phyloP scores from a whole-genome alignment of 257 asterid genomes.

The Hygrophila difformis region DNA sequence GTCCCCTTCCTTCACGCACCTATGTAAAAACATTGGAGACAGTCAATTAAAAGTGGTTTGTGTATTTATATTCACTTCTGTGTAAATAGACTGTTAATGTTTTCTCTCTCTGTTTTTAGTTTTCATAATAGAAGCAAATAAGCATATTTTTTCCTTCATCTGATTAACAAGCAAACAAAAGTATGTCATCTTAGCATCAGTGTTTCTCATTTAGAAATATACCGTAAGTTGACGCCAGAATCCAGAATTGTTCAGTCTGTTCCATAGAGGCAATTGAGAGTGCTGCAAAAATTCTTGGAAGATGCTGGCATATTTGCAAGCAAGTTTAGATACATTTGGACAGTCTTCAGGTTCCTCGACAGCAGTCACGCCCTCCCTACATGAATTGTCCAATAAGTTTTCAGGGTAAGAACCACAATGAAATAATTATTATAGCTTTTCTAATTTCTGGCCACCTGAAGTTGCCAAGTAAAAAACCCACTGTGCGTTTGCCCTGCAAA shows the following conservation, averaged over 20 bases:
- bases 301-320: conserved; percentile 66
- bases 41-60: too few relatives aligned
- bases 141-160: too few relatives aligned
- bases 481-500: conserved; percentile 73
- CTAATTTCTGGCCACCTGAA: conserved; percentile 54
- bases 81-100: too few relatives aligned
- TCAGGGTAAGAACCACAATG: conserved; percentile 6
- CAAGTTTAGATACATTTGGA: conserved; percentile 71
- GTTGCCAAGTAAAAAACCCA: conserved; percentile 90
- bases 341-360: conserved; percentile 88
- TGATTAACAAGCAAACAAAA: too few relatives aligned
- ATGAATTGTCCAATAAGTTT: conserved; percentile 12
- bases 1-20: conserved; percentile 94
- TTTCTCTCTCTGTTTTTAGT: too few relatives aligned
- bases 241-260: conserved; percentile 86
- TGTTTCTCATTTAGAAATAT: conserved; percentile 16
- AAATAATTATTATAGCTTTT: conserved; percentile 7
- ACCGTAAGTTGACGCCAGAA: conserved; percentile 99
- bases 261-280: conserved; percentile 74
- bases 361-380: conserved; percentile 98
- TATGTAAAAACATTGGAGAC: conserved; percentile 16
- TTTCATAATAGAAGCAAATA: too few relatives aligned
- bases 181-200: too few relatives aligned
- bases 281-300: conserved; percentile 76
- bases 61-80: too few relatives aligned